These are phyloP conservation scores for Fusarium nurragi DNA, from an alignment of 2,329 filamentous ascomycete genomes.

Conservation along the genomic window DNA sequence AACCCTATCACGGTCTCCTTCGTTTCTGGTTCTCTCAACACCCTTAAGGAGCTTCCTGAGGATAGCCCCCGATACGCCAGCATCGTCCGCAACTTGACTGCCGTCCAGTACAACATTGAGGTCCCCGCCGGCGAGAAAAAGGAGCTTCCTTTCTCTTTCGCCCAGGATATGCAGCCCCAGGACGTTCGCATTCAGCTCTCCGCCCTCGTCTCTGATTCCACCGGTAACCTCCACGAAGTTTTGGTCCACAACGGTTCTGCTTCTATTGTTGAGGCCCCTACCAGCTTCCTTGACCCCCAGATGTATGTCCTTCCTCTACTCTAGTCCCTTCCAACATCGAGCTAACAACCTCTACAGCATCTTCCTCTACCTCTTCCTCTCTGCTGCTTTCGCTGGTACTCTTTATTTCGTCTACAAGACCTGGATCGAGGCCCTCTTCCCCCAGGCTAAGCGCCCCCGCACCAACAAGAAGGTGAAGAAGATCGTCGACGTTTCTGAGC, in stretches of 20 bases:
- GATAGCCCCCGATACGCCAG: conserved; percentile 56
- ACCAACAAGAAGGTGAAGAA: conserved; percentile 73
- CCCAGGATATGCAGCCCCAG: conserved; percentile 91
- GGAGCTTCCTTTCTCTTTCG: conserved; percentile 83
- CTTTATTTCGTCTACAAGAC: conserved; percentile 98
- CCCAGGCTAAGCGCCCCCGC: conserved; percentile 79
- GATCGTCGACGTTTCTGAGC: conserved; percentile 66
- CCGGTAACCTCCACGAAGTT: conserved; percentile 78
- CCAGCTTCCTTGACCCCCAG: conserved; percentile 92
- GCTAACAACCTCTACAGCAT: conserved; percentile 68
- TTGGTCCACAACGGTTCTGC: conserved; percentile 84
- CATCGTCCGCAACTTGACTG: conserved; percentile 86
- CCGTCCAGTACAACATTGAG: conserved; percentile 75
- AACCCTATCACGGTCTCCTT: conserved; percentile 78
- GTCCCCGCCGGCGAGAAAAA: conserved; percentile 80
- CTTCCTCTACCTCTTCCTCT: conserved; percentile 95
- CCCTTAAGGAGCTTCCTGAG: conserved; percentile 61
- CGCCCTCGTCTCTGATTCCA: conserved; percentile 74
- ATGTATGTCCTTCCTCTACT: conserved; percentile 70
- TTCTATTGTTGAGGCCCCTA: conserved; percentile 87
- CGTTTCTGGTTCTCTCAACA: conserved; percentile 77
- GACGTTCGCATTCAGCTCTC: conserved; percentile 82
- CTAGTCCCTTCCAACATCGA: neutral
- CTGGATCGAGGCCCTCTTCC: conserved; percentile 96
- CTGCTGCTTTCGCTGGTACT: conserved; percentile 78